phyloP scores from a whole-genome alignment of 2,329 filamentous ascomycete species.

The Clonostachys chloroleuca region DNA sequence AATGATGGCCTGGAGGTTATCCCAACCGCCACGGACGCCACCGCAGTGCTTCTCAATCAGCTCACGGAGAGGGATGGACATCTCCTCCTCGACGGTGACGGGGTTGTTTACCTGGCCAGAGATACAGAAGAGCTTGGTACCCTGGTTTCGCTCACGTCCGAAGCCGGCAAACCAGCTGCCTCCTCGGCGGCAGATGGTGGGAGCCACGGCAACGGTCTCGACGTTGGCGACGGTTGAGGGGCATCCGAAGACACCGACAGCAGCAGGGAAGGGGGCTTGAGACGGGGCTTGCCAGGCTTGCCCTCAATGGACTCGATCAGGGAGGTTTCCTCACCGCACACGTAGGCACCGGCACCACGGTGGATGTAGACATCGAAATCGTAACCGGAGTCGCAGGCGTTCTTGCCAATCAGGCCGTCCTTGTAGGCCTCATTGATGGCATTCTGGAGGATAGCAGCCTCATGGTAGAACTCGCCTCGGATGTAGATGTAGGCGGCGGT shows the following conservation, averaged over 20 bases:
- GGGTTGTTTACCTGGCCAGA: conserved; percentile 99
- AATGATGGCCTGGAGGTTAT: conserved; percentile 93
- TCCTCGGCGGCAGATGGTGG: conserved; percentile 91
- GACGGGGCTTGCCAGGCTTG: conserved; percentile 95
- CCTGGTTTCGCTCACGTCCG: conserved; percentile 91
- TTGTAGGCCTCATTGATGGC: conserved; percentile 98
- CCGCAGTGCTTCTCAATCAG: conserved; percentile 98
- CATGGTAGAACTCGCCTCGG: conserved; percentile 95
- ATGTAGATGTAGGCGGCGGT: conserved; percentile 99
- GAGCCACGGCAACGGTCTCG: conserved; percentile 91
- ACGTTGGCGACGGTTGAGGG: conserved; percentile 98
- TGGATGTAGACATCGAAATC: conserved; percentile 97
- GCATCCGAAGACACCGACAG: conserved; percentile 96
- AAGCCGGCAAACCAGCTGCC: conserved; percentile 91
- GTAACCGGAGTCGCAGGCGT: conserved; percentile 93
- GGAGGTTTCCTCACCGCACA: conserved; percentile 97
- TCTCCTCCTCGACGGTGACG: conserved; percentile 96
- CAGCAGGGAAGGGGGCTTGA: conserved; percentile 97
- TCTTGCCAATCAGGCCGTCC: conserved; percentile 94
- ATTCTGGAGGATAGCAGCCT: conserved; percentile 87
- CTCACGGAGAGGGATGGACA: conserved; percentile 94
- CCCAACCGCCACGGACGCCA: conserved; percentile 94
- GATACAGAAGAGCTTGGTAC: conserved; percentile 98
- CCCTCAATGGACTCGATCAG: conserved; percentile 97
- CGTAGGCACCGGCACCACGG: conserved; percentile 94